Conservation (phyloP, 345 rosid species). For the Citrus trifoliata region DNA sequence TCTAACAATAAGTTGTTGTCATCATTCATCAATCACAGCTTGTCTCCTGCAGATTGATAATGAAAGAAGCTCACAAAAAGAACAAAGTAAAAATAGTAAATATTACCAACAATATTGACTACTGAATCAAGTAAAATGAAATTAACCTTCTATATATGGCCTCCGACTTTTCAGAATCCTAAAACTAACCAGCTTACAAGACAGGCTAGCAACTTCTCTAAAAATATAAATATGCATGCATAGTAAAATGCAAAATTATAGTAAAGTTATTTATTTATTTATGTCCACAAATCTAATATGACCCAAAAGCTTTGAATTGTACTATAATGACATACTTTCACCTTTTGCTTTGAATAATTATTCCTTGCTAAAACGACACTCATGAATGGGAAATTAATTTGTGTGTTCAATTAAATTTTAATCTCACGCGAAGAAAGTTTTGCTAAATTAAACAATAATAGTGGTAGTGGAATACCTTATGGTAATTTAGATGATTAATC, state of each 20-base stretch:
- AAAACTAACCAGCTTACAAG: constrained; percentile 14
- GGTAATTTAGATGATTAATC: neutral
- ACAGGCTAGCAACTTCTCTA: constrained; percentile 3
- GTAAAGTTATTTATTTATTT: neutral
- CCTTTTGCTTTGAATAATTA: constrained; percentile 11
- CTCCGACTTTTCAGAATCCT: constrained; percentile 10
- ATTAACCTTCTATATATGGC: neutral
- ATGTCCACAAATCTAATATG: constrained; percentile 11
- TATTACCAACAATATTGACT: neutral
- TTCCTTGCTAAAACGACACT: constrained; percentile 16
- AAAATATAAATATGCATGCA: constrained; percentile 3
- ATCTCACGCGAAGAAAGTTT: neutral
- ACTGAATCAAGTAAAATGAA: neutral
- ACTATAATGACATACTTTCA: constrained; percentile 6
- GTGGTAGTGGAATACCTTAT: neutral
- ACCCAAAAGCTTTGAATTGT: constrained; percentile 8
- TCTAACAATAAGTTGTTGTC: neutral
- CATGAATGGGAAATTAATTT: neutral
- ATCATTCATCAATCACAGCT: neutral
- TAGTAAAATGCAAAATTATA: constrained; percentile 12
- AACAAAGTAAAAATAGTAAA: neutral
- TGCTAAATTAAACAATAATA: neutral
- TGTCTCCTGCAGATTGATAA: neutral
- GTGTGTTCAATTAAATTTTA: neutral
- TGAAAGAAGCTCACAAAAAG: neutral